Evolutionary conservation across 2,329 filamentous ascomycete species (phyloP), one percentile per base, ranked within the genome.

Genomic region (Diplodia scrobiculata): DNA sequence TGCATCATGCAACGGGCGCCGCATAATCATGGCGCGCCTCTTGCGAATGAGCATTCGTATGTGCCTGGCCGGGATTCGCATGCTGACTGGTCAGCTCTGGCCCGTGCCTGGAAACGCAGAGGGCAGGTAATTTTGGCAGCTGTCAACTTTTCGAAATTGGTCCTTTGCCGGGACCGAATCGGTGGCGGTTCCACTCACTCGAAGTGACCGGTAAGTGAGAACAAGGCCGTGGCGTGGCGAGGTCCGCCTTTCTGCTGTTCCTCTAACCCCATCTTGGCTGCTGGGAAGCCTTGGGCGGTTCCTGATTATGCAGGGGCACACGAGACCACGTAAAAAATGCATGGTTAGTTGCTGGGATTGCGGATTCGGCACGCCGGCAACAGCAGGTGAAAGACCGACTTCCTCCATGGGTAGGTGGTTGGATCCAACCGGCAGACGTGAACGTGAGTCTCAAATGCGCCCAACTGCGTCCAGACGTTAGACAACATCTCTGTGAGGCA

Each of bases 21-120:
- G 58, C 58, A 62, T 50, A 45, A 45, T 45, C 13, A 62, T 50
- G 58, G 58, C 55, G 55, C 55, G 36, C 14, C 38, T 10, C 38
- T 14, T 47, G 25, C 54, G 54, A 60, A 21, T n/a, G 55, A 60
- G 29, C 17, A 7, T n/a, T 36, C 29, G 25, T 62, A 36, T 41
- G 25, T 60, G 55, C 41, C 41, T 60, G 41, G 29, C 25, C 25
- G 25, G 25, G 25, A 3, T 25, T 3, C 25, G 25, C 25, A n/a
- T 48, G 54, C 58, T 50, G 58, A 62, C 19, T n/a, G 17, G 27
- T 11, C 25, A 25, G 9, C 21, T 25, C 27, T 34, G 58, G 19
- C 29, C 58, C 58, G 27, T 62, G 58, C 58, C 36, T 41, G 41
- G 36, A 60, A 25, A 25, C 25, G 25, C 25, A 25, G 25, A 25